A percentile compares a stretch with the other conserved stretches of the same genome.
phyloP scores from a whole-genome alignment of 75 land plant species.

The Picea sitchensis region DNA sequence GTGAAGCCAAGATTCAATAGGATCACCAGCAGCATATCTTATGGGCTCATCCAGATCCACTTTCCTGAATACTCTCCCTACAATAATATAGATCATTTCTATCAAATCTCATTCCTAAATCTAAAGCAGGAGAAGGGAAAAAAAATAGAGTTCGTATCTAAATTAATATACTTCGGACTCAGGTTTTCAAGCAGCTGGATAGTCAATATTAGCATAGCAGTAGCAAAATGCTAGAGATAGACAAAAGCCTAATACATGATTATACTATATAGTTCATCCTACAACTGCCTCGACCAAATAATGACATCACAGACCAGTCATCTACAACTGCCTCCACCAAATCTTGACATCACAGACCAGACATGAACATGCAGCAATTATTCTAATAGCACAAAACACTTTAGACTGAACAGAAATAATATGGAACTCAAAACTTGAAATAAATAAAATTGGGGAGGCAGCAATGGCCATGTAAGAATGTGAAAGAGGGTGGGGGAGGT shows the following conservation, averaged over 20 bases:
- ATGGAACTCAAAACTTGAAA: neutral
- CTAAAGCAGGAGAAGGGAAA: neutral
- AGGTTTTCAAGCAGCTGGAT: neutral
- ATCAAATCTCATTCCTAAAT: neutral
- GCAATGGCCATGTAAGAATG: no score
- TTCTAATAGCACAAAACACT: neutral
- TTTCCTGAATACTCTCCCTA: constrained; percentile 78
- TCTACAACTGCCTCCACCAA: no score
- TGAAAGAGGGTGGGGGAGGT: no score
- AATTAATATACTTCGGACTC: neutral
- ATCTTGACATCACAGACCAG: neutral
- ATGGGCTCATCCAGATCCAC: constrained; percentile 91
- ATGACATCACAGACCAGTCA: no score
- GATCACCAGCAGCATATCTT: constrained; percentile 93
- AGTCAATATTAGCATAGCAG: neutral
- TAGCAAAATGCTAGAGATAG: neutral
- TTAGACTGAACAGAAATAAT: neutral
- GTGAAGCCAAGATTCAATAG: constrained; percentile 92
- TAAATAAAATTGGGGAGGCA: neutral
- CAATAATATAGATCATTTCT: constrained; percentile 5
- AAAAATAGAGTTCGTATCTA: neutral
- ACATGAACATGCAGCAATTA: neutral
- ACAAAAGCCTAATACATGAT: neutral
- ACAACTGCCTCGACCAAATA: no score
- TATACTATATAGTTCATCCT: neutral